Percentiles rank a stretch among this genome's conserved stretches.
These are phyloP conservation scores for Corymbia citriodora DNA, from an alignment of 441 rosid species.

Conservation along the genomic window DNA sequence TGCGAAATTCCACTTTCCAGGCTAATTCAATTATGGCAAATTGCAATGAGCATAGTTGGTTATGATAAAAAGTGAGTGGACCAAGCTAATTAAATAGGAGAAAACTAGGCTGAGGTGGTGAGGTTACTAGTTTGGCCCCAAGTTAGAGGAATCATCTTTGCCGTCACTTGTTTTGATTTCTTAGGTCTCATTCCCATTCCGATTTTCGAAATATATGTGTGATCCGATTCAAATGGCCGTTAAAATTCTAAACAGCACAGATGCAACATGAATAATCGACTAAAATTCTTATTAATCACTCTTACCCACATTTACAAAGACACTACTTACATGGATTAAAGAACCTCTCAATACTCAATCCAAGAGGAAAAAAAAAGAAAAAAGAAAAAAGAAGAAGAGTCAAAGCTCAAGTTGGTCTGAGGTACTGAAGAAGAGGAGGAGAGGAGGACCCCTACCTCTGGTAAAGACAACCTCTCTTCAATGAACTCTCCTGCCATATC, in stretches of 20 bases:
- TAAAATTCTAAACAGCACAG: not conserved
- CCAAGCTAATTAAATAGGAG: not conserved
- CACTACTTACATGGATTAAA: not conserved
- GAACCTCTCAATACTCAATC: not conserved
- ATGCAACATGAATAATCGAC: not conserved
- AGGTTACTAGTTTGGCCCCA: not conserved
- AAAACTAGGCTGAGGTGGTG: not conserved
- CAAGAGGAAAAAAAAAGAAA: not conserved
- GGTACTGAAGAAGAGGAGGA: not conserved
- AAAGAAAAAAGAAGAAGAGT: not conserved
- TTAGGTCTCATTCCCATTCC: not conserved
- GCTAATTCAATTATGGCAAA: not conserved
- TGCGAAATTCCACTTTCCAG: not conserved
- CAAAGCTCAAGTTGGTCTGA: not conserved
- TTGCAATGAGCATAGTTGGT: not conserved
- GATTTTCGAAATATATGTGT: accelerated
- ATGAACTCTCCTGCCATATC: not conserved
- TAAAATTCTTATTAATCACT: not conserved
- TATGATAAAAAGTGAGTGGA: not conserved
- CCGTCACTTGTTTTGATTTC: not conserved
- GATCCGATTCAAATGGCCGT: accelerated
- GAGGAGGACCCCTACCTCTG: too few relatives aligned
- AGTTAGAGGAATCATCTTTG: not conserved
- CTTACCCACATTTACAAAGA: not conserved
- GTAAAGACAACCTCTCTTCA: not conserved